Evolutionary conservation across 2,329 filamentous ascomycete genomes (phyloP).

Genomic region (Sporothrix globosa): DNA sequence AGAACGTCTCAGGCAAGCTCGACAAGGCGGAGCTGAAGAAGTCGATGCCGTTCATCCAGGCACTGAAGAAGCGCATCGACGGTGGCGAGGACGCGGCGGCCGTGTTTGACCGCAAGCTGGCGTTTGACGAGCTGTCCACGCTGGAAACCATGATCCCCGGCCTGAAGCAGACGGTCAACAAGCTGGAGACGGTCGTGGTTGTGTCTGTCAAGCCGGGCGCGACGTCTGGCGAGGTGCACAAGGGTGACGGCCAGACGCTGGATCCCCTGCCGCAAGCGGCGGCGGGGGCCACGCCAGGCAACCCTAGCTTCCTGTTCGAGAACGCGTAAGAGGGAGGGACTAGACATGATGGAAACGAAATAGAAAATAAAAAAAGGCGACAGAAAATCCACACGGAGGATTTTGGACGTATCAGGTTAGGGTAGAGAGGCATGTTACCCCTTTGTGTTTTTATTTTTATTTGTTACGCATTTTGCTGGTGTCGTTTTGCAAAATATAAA

Average conservation of each 20-base stretch:
- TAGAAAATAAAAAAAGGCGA: neutral
- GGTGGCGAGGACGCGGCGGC: slow-evolving; percentile 65
- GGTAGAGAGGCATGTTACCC: slow-evolving; percentile 19
- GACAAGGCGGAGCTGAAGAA: slow-evolving; percentile 92
- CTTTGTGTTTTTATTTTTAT: neutral
- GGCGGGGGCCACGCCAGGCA: slow-evolving; percentile 76
- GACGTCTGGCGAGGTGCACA: slow-evolving; percentile 63
- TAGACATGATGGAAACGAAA: neutral
- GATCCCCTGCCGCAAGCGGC: slow-evolving; percentile 63
- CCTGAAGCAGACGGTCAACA: slow-evolving; percentile 57
- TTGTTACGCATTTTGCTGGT: neutral
- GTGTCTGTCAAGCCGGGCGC: slow-evolving; percentile 71
- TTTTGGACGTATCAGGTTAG: neutral
- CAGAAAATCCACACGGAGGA: too few relatives aligned
- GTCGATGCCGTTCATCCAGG: slow-evolving; percentile 95
- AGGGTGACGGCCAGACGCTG: slow-evolving; percentile 54
- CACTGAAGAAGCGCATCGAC: slow-evolving; percentile 79
- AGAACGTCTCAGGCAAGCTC: slow-evolving; percentile 75
- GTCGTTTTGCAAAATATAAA: neutral
- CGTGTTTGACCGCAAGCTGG: slow-evolving; percentile 81
- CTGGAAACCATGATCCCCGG: slow-evolving; percentile 72
- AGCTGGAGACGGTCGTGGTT: slow-evolving; percentile 62
- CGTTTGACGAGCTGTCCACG: slow-evolving; percentile 82
- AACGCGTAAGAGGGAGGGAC: slow-evolving; percentile 27
- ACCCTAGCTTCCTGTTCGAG: slow-evolving; percentile 39